Evolutionary conservation across 2,329 filamentous ascomycete species (phyloP).

Genomic region (Diplodia intermedia): DNA sequence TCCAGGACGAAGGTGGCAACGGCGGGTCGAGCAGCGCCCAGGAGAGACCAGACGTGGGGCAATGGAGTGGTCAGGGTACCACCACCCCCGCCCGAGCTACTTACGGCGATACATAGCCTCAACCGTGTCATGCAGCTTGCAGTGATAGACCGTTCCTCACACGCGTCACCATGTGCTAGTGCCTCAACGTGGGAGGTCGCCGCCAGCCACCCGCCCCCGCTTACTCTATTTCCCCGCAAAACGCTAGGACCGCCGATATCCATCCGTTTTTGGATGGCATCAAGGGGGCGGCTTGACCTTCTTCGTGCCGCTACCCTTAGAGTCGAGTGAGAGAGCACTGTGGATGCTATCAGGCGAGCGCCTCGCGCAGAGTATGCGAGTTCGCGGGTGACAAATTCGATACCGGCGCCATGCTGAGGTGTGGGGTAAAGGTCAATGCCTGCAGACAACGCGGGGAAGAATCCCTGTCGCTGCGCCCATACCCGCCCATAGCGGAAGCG

Average conservation of each 20-base stretch:
- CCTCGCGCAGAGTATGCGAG: background rate
- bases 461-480: slow-evolving; percentile 26
- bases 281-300: background rate
- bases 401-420: slow-evolving; percentile 20
- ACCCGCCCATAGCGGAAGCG: slow-evolving; percentile 17
- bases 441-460: slow-evolving; percentile 30
- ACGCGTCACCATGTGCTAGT: slow-evolving; percentile 23
- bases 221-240: slow-evolving; percentile 33
- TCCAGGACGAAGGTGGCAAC: background rate
- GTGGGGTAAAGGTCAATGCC: slow-evolving; percentile 31
- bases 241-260: slow-evolving; percentile 3
- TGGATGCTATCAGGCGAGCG: background rate
- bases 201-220: slow-evolving; percentile 28
- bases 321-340: background rate
- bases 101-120: slow-evolving; percentile 16
- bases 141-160: slow-evolving; percentile 17
- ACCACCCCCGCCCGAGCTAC: slow-evolving; percentile 21
- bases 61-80: background rate
- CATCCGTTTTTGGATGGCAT: slow-evolving; percentile 5
- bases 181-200: slow-evolving; percentile 22
- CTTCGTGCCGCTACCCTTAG: background rate
- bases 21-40: background rate
- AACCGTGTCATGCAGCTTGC: slow-evolving; percentile 22
- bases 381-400: background rate
- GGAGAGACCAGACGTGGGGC: slow-evolving; percentile 3